These are phyloP conservation scores for Gentiana dahurica DNA, from an alignment of 257 asterid species.

Conservation along the genomic window DNA sequence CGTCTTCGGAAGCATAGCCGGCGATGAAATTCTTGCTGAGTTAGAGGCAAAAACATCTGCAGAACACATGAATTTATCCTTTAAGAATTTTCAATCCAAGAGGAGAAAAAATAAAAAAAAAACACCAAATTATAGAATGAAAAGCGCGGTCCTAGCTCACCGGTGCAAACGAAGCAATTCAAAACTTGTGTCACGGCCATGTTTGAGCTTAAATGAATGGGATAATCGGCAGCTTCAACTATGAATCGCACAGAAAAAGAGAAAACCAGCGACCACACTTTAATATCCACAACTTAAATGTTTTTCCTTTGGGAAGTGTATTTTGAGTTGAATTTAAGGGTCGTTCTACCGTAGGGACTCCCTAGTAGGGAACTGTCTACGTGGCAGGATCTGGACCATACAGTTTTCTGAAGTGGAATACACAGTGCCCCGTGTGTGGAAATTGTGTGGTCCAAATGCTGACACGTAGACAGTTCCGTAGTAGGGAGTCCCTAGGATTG, in stretches of 20 bases:
- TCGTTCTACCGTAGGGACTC: too few relatives aligned
- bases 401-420: too few relatives aligned
- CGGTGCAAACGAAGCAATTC: slow-evolving; percentile 21
- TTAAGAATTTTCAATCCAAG: background rate
- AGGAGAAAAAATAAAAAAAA: background rate
- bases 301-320: too few relatives aligned
- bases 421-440: too few relatives aligned
- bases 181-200: slow-evolving; percentile 29
- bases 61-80: background rate
- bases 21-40: slow-evolving; percentile 10
- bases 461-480: too few relatives aligned
- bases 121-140: background rate
- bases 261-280: slow-evolving; percentile 6
- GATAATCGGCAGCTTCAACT: background rate
- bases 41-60: slow-evolving; percentile 21
- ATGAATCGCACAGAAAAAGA: background rate
- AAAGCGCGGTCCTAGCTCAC: slow-evolving; percentile 8
- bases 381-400: too few relatives aligned
- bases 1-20: slow-evolving; percentile 5
- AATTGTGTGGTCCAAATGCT: too few relatives aligned
- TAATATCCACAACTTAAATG: slow-evolving; percentile 7
- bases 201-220: background rate
- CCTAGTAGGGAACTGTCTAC: too few relatives aligned
- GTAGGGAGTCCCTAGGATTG: too few relatives aligned
- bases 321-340: too few relatives aligned